Base-by-base conservation (phyloP, 345 rosid genomes). In the Linum tenue region DNA sequence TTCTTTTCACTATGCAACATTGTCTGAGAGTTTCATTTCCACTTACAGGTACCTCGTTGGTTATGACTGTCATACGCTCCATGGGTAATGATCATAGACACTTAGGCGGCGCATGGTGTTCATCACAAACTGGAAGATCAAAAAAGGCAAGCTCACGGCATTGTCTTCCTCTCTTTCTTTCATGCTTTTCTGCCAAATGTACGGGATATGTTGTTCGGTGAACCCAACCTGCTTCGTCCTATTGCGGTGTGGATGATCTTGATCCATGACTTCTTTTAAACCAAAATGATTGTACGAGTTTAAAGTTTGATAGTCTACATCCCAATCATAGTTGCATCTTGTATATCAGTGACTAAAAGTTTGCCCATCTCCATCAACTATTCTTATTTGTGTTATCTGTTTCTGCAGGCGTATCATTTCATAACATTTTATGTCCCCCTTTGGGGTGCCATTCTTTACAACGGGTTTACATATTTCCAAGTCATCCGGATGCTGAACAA, bases 371-470 rank as follows among this genome's bases (percentile, higher is more conserved):
- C 53, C 3, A 10, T 48, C 3, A 15, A 2, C 14, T 1, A 48
- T 48, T 3, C 51, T 48, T 48, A 48, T 48, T 48, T 4, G 1
- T 43, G 50, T 43, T 56, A 8, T 62, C 39, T 67, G 62, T 64
- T 39, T 55, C 16, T 79, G 82, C 96, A 92, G 97, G 98, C 96
- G 53, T 80, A 87, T 73, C 97, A 90, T 64, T 92, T 92, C 56
- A 72, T 90, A 71, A 92, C 97, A 16, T 89, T 92, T 56, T 92
- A 90, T 37, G 82, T 81, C 2, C 98, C 98, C 4, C 86, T 92
- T 37, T 92, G 97, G 98, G 92, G 91, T 43, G 97, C 98, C 60
- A 92, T 92, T 74, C 88, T 92, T 68, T 92, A 89, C 86, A 92
- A 92, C 70, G 98, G 96, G 63, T 76, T 85, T 79, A 87, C 91